These are phyloP conservation scores for Starmerella gropengiesseri DNA, from an alignment of 805 yeast genomes.

Conservation along the genomic window DNA sequence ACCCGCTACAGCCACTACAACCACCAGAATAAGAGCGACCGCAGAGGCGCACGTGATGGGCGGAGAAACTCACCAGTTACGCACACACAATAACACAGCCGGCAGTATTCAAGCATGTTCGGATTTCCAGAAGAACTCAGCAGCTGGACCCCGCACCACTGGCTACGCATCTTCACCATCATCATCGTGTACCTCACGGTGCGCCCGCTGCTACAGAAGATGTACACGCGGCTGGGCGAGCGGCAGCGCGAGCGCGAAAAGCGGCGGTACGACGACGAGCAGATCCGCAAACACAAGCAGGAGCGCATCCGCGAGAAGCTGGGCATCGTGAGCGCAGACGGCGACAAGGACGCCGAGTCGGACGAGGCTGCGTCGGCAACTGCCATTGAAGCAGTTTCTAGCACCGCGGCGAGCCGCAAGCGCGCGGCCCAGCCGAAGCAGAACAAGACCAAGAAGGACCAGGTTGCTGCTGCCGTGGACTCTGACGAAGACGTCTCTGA, in stretches of 20 bases:
- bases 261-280: slow-evolving; percentile 24
- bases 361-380: background rate
- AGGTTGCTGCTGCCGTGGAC: slow-evolving; percentile 24
- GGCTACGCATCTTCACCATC: slow-evolving; percentile 27
- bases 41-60: too few species aligned
- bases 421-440: slow-evolving; percentile 13
- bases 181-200: slow-evolving; percentile 26
- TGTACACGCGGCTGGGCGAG: slow-evolving; percentile 25
- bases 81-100: background rate
- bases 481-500: slow-evolving; percentile 31
- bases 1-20: too few species aligned
- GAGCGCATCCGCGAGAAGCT: slow-evolving; percentile 24
- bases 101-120: slow-evolving; percentile 21
- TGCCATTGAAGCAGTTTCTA: background rate
- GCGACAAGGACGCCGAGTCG: background rate
- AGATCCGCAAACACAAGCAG: slow-evolving; percentile 22
- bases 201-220: slow-evolving; percentile 27
- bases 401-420: background rate
- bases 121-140: slow-evolving; percentile 28
- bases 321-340: slow-evolving; percentile 16
- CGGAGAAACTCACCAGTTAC: too few species aligned
- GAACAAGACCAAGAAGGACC: slow-evolving; percentile 11
- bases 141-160: slow-evolving; percentile 27
- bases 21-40: too few species aligned
- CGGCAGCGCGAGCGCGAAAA: slow-evolving; percentile 22